Percentiles rank a stretch among this genome's conserved stretches.
phyloP scores from a whole-genome alignment of 2,329 filamentous ascomycete genomes.

The Thermoascus crustaceus region DNA sequence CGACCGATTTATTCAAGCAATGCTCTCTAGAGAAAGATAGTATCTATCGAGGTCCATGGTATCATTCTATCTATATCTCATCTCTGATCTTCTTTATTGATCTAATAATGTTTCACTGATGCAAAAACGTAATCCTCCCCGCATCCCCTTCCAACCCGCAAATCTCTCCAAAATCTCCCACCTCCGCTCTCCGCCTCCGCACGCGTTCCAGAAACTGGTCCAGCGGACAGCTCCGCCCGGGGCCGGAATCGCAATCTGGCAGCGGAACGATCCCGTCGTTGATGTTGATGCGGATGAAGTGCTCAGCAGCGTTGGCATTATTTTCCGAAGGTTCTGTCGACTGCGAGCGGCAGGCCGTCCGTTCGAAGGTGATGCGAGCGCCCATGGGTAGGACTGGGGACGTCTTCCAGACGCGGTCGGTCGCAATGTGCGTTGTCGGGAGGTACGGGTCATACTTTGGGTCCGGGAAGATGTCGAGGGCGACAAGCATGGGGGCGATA shows the following conservation, averaged over 20 bases:
- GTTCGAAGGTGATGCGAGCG: constrained; percentile 47
- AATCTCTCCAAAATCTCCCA: constrained; percentile 41
- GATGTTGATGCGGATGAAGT: constrained; percentile 47
- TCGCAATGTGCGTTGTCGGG: constrained; percentile 38
- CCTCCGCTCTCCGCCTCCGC: constrained; percentile 30
- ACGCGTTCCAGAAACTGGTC: constrained; percentile 37
- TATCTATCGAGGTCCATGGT: neutral
- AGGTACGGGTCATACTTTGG: constrained; percentile 33
- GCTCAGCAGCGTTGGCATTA: no score
- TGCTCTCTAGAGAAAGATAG: no score
- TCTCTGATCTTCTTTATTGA: neutral
- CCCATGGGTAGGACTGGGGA: constrained; percentile 52
- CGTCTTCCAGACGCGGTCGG: constrained; percentile 45
- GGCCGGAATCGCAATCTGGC: constrained; percentile 40
- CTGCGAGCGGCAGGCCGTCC: constrained; percentile 39
- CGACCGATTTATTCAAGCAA: no score
- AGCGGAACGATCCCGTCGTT: constrained; percentile 50
- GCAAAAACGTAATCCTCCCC: constrained; percentile 42
- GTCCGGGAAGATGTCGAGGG: constrained; percentile 42
- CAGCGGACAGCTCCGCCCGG: constrained; percentile 42
- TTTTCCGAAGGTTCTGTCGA: constrained; percentile 13
- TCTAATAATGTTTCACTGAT: constrained; percentile 27
- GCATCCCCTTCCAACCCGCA: constrained; percentile 40
- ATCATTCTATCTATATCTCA: neutral
- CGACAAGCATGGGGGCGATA: constrained; percentile 47